These are phyloP conservation scores for Cadophora luteo-olivacea DNA, from an alignment of 2,329 filamentous ascomycete genomes.

Conservation along the genomic window DNA sequence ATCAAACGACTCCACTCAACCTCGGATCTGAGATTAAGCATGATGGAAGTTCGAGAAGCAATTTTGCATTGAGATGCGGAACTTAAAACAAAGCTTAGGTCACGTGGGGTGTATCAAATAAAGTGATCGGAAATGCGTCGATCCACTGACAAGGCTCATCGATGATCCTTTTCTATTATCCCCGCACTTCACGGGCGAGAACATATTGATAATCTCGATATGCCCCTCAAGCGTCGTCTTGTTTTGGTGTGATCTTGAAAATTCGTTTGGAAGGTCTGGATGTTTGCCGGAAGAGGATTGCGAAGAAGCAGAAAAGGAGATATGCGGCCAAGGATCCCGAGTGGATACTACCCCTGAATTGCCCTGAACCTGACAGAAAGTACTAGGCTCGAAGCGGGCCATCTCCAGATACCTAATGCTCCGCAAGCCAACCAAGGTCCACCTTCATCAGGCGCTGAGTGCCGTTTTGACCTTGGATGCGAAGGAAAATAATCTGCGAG, in stretches of 20 bases:
- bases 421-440: neutral
- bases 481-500: neutral
- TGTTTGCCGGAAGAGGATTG: neutral
- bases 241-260: neutral
- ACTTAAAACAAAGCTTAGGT: conserved; percentile 5
- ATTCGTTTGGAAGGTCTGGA: neutral
- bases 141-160: neutral
- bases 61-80: conserved; percentile 1
- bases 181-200: neutral
- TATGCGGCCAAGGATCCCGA: neutral
- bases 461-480: neutral
- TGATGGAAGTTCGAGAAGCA: conserved; percentile 8
- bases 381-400: neutral
- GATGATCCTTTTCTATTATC: neutral
- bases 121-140: neutral
- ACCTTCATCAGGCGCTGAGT: neutral
- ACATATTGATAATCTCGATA: neutral
- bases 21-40: conserved; percentile 1
- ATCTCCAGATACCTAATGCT: conserved; percentile 10
- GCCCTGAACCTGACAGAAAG: neutral
- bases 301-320: neutral
- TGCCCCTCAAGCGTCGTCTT: neutral
- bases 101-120: conserved; percentile 12
- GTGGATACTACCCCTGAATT: conserved; percentile 6
- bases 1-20: neutral